Percentiles rank a stretch among this genome's conserved stretches.
Conservation (phyloP, 257 asterid species). For the Plantago elongata region DNA sequence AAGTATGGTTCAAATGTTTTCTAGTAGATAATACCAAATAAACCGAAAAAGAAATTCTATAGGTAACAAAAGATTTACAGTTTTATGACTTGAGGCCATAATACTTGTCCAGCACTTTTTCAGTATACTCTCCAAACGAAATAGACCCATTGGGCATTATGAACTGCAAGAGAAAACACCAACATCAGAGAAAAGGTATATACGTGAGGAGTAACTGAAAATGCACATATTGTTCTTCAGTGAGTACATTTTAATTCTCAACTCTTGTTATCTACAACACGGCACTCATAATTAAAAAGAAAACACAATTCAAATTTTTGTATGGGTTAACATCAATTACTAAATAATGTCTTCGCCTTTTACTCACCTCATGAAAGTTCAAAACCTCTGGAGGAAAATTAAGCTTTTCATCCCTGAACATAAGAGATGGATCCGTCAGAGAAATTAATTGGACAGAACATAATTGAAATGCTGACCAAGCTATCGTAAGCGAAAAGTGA, state of each 20-base stretch:
- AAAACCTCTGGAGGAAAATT: constrained; percentile 58
- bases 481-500: not conserved
- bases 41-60: not conserved
- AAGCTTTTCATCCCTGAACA: constrained; percentile 73
- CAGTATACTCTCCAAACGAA: constrained; percentile 87
- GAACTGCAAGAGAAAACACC: constrained; percentile 33
- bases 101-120: constrained; percentile 80
- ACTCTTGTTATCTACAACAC: not conserved
- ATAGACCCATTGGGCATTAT: constrained; percentile 49
- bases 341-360: not conserved
- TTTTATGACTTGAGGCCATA: constrained; percentile 43
- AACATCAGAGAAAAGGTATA: not conserved
- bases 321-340: constrained; percentile 2
- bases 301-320: not conserved
- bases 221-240: not conserved
- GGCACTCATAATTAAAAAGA: not conserved
- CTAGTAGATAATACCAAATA: no score
- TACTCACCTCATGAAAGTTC: constrained; percentile 66
- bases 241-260: not conserved
- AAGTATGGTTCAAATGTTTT: no score
- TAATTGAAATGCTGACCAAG: not conserved
- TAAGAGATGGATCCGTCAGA: constrained; percentile 8
- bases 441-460: not conserved
- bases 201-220: not conserved
- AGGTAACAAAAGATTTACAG: constrained; percentile 8